phyloP scores from a whole-genome alignment of 768 basidiomycete species.

The Hericium erinaceus region DNA sequence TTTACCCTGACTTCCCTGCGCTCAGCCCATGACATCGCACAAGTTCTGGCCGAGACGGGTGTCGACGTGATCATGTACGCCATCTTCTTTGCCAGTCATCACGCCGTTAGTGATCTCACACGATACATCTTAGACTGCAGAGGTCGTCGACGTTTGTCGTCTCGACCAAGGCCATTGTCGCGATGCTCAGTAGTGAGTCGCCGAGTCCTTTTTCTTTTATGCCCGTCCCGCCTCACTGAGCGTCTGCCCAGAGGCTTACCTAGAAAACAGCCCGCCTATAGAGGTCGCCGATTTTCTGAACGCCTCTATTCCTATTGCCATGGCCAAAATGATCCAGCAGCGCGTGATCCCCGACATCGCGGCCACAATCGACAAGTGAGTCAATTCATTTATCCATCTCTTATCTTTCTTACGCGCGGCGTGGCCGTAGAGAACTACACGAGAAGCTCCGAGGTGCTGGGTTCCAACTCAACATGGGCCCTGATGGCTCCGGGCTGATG shows the following conservation, averaged over 20 bases:
- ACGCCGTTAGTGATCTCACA: neutral
- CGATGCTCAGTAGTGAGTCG: neutral
- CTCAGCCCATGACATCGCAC: constrained; percentile 29
- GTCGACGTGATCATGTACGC: constrained; percentile 12
- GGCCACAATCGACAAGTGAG: neutral
- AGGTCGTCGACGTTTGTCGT: neutral
- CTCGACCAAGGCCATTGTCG: neutral
- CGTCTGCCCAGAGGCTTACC: neutral
- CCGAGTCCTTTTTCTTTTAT: too few species aligned
- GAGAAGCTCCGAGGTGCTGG: constrained; percentile 28
- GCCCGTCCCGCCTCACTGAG: too few species aligned
- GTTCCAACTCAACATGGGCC: constrained; percentile 29
- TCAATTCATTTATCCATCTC: neutral
- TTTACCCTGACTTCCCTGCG: neutral
- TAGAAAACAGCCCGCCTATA: neutral
- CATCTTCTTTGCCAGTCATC: neutral
- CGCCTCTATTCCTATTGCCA: neutral
- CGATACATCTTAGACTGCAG: neutral
- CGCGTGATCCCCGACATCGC: neutral
- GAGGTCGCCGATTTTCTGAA: neutral
- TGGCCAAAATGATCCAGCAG: neutral
- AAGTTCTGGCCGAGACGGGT: constrained; percentile 23
- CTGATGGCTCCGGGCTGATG: constrained; percentile 25
- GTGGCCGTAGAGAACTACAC: constrained; percentile 25
- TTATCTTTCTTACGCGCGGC: neutral